These are phyloP conservation scores for Dendrothele bispora DNA, from an alignment of 768 basidiomycete species.

Conservation along the genomic window DNA sequence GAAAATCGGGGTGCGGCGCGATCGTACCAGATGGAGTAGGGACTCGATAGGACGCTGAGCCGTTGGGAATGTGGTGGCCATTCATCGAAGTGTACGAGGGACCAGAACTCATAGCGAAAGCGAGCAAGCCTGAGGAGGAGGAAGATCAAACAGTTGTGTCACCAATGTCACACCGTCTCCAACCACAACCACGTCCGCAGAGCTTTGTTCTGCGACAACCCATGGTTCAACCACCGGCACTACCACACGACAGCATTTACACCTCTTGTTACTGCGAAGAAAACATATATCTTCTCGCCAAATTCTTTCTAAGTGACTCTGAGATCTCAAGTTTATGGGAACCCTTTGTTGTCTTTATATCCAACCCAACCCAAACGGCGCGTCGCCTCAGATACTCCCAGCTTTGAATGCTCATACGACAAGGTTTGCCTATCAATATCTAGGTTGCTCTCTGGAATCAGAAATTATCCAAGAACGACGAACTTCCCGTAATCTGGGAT, in stretches of 20 bases:
- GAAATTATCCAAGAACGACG: slow-evolving; percentile 35
- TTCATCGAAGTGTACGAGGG: slow-evolving; percentile 3
- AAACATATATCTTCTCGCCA: slow-evolving; percentile 62
- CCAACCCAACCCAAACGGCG: slow-evolving; percentile 60
- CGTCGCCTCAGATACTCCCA: slow-evolving; percentile 17
- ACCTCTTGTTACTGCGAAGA: slow-evolving; percentile 73
- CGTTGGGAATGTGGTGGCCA: slow-evolving; percentile 2
- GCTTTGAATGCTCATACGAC: neutral
- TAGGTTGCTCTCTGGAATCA: slow-evolving; percentile 72
- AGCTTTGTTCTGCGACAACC: neutral
- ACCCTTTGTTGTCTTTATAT: slow-evolving; percentile 60
- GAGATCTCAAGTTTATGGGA: slow-evolving; percentile 42
- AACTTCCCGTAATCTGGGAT: slow-evolving; percentile 62
- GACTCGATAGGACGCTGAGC: neutral
- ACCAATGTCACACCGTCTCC: neutral
- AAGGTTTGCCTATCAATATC: neutral
- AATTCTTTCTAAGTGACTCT: slow-evolving; percentile 35
- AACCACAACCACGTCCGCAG: neutral
- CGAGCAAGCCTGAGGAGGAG: no score
- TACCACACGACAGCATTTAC: slow-evolving; percentile 45
- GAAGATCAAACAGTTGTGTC: neutral
- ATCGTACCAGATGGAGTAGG: neutral
- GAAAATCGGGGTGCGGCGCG: neutral
- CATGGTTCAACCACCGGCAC: slow-evolving; percentile 21
- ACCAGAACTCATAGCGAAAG: slow-evolving; percentile 9